Percentiles rank a stretch among this genome's conserved stretches.
Evolutionary conservation across 192 early-diverging fungal species (phyloP).

Genomic region (Powellomyces hirtus): DNA sequence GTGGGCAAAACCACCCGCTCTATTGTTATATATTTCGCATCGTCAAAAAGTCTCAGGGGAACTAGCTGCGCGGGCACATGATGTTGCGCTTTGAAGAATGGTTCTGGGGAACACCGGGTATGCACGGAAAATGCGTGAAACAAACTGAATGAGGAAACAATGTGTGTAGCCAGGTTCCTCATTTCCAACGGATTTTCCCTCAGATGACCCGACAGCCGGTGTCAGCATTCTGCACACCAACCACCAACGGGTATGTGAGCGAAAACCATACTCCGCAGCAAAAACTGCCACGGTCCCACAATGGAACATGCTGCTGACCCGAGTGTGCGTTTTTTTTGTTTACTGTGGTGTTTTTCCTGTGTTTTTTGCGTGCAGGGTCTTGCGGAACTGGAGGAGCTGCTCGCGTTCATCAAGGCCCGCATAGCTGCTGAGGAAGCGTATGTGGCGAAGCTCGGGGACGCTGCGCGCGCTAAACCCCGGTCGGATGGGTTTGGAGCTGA

Average conservation of each 20-base stretch:
- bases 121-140: neutral
- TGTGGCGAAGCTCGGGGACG: slow-evolving; percentile 31
- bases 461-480: slow-evolving; percentile 5
- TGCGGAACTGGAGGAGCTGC: slow-evolving; percentile 37
- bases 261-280: neutral
- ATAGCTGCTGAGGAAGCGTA: slow-evolving; percentile 39
- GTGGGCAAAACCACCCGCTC: too few species aligned
- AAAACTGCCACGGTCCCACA: neutral
- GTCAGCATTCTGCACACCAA: slow-evolving; percentile 31
- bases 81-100: slow-evolving; percentile 42
- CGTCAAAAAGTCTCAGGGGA: neutral
- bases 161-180: neutral
- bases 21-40: too few species aligned
- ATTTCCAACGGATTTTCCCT: neutral
- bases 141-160: neutral
- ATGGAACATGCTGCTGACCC: neutral
- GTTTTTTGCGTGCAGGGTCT: slow-evolving; percentile 21
- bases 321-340: too few species aligned
- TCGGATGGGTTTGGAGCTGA: slow-evolving; percentile 22
- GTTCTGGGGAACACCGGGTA: slow-evolving; percentile 45
- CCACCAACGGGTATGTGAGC: slow-evolving; percentile 21
- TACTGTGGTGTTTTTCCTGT: slow-evolving; percentile 3
- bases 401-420: neutral
- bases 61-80: too few species aligned
- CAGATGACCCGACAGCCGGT: slow-evolving; percentile 32